A percentile compares a stretch with the other conserved stretches of the same genome.
These are phyloP conservation scores for Brassica juncea DNA, from an alignment of 345 rosid species.

Conservation along the genomic window DNA sequence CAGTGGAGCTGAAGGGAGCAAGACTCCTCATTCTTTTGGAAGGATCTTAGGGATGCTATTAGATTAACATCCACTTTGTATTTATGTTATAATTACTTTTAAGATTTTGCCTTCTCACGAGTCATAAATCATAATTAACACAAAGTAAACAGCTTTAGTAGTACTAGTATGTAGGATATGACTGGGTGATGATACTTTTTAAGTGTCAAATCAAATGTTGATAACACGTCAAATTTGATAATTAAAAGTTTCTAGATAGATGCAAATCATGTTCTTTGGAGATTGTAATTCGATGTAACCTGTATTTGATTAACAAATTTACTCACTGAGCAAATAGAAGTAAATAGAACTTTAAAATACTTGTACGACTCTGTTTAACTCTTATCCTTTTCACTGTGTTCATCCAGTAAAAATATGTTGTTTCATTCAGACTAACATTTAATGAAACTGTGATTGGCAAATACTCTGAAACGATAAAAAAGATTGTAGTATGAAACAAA, in stretches of 20 bases:
- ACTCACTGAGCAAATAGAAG: background rate
- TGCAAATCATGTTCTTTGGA: background rate
- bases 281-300: background rate
- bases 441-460: background rate
- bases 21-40: background rate
- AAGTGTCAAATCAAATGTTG: constrained; percentile 20
- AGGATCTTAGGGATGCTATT: background rate
- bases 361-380: background rate
- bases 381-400: background rate
- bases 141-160: constrained; percentile 1
- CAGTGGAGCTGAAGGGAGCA: background rate
- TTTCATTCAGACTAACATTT: background rate
- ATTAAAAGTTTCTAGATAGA: background rate
- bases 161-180: background rate
- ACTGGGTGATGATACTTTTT: background rate
- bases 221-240: constrained; percentile 7
- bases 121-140: background rate
- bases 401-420: background rate
- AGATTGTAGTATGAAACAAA: background rate
- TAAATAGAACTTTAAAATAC: background rate
- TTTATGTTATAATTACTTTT: background rate
- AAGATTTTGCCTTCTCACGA: background rate
- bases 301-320: background rate
- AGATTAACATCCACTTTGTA: background rate
- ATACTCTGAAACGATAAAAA: background rate